Conservation (phyloP, 306 rosid species). For the Vigna nakashimae region DNA sequence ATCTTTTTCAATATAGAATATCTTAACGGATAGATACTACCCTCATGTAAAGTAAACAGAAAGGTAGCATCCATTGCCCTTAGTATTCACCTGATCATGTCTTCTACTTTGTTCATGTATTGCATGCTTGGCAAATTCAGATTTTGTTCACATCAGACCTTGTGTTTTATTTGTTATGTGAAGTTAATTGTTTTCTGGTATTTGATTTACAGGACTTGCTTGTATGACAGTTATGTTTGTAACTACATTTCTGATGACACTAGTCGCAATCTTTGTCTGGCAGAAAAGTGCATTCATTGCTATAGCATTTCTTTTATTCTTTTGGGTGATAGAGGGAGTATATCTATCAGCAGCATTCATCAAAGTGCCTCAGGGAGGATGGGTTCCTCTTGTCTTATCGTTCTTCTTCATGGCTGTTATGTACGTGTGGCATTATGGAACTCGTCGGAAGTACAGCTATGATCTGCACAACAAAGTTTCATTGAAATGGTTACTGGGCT, state of each 20-base stretch:
- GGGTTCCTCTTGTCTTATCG: conserved; percentile 86
- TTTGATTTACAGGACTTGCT: conserved; percentile 75
- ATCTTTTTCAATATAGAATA: conserved; percentile 18
- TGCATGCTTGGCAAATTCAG: conserved; percentile 24
- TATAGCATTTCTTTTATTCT: conserved; percentile 60
- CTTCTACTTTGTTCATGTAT: conserved; percentile 2
- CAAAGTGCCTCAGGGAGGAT: conserved; percentile 91
- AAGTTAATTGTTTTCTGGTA: conserved; percentile 34
- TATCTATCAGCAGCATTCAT: conserved; percentile 80
- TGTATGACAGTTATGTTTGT: conserved; percentile 81
- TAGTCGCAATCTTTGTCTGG: conserved; percentile 77
- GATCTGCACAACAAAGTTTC: conserved; percentile 89
- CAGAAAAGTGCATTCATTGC: conserved; percentile 66
- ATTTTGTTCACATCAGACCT: background rate
- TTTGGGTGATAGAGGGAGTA: conserved; percentile 81
- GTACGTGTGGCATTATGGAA: conserved; percentile 91
- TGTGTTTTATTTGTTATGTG: conserved; percentile 26
- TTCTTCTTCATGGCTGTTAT: conserved; percentile 67
- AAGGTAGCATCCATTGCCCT: background rate
- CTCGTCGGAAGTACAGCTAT: conserved; percentile 73
- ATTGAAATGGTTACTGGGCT: conserved; percentile 79
- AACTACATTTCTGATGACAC: conserved; percentile 85
- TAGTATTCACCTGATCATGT: conserved; percentile 12
- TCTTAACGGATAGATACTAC: background rate
- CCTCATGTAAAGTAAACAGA: background rate